These are phyloP conservation scores for Litsea cubeba DNA, from an alignment of 164 flowering plant species.

Conservation along the genomic window DNA sequence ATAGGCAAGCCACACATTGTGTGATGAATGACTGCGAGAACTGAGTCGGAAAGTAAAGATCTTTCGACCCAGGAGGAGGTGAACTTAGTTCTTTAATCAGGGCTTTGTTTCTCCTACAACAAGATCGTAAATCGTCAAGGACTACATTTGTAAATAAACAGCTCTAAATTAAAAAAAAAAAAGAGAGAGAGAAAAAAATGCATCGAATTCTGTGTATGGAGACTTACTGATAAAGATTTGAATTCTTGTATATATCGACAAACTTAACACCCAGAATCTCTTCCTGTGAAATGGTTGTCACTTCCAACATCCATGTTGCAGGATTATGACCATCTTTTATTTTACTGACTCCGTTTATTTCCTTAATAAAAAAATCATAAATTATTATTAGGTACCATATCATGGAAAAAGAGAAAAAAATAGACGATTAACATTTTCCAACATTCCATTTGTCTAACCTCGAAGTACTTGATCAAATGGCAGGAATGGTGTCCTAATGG, in stretches of 20 bases:
- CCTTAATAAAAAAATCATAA: conserved; percentile 19
- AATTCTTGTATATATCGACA: conserved; percentile 28
- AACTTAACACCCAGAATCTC: conserved; percentile 26
- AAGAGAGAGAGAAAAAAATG: no score
- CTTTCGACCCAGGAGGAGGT: conserved; percentile 40
- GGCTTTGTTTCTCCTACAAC: conserved; percentile 49
- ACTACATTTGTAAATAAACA: neutral
- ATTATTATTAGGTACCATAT: neutral
- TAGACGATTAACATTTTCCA: neutral
- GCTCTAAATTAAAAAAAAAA: neutral
- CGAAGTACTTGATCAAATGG: conserved; percentile 38
- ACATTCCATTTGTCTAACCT: conserved; percentile 18
- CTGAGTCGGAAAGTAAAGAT: conserved; percentile 38
- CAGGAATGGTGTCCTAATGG: conserved; percentile 35
- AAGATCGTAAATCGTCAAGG: neutral
- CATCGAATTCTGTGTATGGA: neutral
- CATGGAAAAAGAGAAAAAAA: neutral
- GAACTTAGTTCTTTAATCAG: conserved; percentile 36
- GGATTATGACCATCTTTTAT: conserved; percentile 42
- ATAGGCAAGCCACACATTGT: conserved; percentile 53
- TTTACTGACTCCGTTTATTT: conserved; percentile 29
- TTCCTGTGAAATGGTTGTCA: conserved; percentile 34
- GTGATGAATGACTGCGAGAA: conserved; percentile 41
- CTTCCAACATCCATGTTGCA: conserved; percentile 52
- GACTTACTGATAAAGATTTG: conserved; percentile 29